These are phyloP conservation scores for Pisolithus thermaeus DNA, from an alignment of 1,284 basidiomycete genomes.

Conservation along the genomic window DNA sequence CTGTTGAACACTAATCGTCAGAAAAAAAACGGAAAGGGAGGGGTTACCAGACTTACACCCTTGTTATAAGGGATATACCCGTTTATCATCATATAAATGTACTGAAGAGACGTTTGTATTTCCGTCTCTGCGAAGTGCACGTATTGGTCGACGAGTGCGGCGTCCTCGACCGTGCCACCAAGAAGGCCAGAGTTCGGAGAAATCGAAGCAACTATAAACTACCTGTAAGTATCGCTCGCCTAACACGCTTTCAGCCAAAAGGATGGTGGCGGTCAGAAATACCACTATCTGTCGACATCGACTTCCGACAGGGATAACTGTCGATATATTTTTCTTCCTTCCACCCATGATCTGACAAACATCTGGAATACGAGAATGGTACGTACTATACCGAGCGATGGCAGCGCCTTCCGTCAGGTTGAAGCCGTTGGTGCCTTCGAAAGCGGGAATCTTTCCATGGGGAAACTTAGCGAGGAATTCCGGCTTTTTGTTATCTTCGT, in stretches of 20 bases:
- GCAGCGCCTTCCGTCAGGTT: constrained; percentile 73
- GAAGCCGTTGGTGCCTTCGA: constrained; percentile 77
- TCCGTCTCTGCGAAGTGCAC: constrained; percentile 58
- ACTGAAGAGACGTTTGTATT: constrained; percentile 29
- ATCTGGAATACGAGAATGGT: constrained; percentile 14
- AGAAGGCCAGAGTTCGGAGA: constrained; percentile 66
- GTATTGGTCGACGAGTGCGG: constrained; percentile 68
- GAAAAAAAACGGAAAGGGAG: constrained; percentile 1
- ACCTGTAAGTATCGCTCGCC: constrained; percentile 10
- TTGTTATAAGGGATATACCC: constrained; percentile 50
- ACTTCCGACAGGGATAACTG: constrained; percentile 67
- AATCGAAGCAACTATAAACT: constrained; percentile 60
- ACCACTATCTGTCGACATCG: constrained; percentile 42
- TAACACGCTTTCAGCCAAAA: constrained; percentile 2
- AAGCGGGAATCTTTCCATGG: constrained; percentile 80
- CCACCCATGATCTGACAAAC: constrained; percentile 6
- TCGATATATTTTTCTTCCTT: constrained; percentile 19
- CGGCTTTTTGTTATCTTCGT: constrained; percentile 71
- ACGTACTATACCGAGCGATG: constrained; percentile 89
- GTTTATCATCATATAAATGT: constrained; percentile 30
- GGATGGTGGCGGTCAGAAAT: constrained; percentile 29
- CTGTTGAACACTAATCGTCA: constrained; percentile 31
- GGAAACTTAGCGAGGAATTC: constrained; percentile 81
- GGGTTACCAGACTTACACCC: constrained; percentile 37
- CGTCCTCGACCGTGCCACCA: constrained; percentile 49